Conservation (phyloP, 148 eudicot species). For the Chenopodium album region DNA sequence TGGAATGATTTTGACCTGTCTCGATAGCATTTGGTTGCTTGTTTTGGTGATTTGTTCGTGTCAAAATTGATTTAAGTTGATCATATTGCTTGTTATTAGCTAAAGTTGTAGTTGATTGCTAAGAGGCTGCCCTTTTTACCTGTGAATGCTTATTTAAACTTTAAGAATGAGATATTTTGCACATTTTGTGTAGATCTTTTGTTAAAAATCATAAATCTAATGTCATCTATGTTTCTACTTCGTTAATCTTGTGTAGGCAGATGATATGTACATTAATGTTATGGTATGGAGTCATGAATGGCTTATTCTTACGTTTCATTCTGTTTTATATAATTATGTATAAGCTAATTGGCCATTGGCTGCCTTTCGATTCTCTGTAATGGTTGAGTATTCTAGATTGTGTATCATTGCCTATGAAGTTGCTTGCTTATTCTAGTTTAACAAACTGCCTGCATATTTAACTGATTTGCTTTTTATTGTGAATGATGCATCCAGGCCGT, state of each 20-base stretch:
- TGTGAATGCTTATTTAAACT: neutral
- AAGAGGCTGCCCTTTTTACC: neutral
- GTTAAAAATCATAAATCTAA: neutral
- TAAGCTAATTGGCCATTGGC: no score
- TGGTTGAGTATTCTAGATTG: neutral
- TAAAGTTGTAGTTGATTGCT: neutral
- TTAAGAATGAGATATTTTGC: neutral
- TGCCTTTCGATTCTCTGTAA: no score
- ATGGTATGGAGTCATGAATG: neutral
- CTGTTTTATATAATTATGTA: no score
- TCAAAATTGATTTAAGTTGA: neutral
- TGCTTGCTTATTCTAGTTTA: neutral
- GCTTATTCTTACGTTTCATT: neutral
- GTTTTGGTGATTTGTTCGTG: neutral
- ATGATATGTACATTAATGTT: no score
- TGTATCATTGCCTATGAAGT: neutral
- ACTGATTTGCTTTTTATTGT: neutral
- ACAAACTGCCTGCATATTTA: neutral
- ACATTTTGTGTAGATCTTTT: neutral
- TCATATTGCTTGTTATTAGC: neutral
- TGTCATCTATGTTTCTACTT: neutral
- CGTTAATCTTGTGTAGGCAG: neutral
- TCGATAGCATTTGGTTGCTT: neutral
- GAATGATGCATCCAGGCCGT: slow-evolving; percentile 49
- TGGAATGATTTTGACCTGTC: neutral